Base-by-base conservation (phyloP, 2,329 filamentous ascomycete genomes). In the Tolypocladium endophyticum region DNA sequence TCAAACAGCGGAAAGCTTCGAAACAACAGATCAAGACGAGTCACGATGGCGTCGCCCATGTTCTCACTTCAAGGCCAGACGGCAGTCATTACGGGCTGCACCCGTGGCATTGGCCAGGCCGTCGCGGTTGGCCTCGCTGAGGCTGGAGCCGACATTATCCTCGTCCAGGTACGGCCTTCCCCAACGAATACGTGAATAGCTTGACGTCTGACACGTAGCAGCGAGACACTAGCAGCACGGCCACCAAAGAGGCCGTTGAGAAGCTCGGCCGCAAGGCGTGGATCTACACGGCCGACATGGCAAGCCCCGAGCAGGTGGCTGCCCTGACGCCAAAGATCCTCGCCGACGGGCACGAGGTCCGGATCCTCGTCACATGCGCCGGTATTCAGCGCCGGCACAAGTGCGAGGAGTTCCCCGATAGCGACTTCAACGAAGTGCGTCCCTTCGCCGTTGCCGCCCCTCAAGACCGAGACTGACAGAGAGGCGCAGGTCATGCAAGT, bases 361-460 rank as follows among this genome's bases (percentile, higher is more conserved):
- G 89, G 69, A 89, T 95, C 68, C 82, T 96, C 9, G 77, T 96
- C 66, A 96, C 92, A 76, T 93, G 89, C 75, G 92, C 89, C 23
- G 92, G 92, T 33, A 92, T 96, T 70, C 92, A 96, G 73, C 81
- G 86, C 63, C 81, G 91, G 18, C 88, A 94, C 72, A 84, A 89
- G 0, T 85, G 87, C 52, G 84, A 91, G 66, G 73, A 81, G 61
- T 96, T 96, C 70, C 90, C 90, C 0, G 84, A 88, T 69, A 75
- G 78, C 53, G 89, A 94, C 76, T 95, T 90, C 82, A 82, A 88
- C 69, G 84, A 88, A 68, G 83, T 83, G 60, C 57, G 69, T 66
- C 47, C 41, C 7, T 20, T 8, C 55, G 20, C 33, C 16, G 5
- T 3, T 45, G 20, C 33, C 16, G 5, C 1, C 14, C 41, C 2